These are phyloP conservation scores for Ophiostoma quercus DNA, from an alignment of 2,329 filamentous ascomycete genomes.

Conservation along the genomic window DNA sequence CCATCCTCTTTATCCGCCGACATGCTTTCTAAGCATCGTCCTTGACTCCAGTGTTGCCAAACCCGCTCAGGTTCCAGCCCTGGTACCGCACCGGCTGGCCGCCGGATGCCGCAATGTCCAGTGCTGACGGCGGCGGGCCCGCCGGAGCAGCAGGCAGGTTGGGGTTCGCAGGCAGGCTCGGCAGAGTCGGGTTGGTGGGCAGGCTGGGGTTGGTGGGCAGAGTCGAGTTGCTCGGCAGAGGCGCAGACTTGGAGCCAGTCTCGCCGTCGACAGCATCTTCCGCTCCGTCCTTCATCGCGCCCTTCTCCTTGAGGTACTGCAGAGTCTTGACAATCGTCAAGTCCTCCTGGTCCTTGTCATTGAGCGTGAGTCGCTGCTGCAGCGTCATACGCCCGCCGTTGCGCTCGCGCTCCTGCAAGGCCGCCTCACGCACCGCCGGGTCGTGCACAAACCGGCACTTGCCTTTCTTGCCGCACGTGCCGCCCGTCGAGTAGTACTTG, in stretches of 20 bases:
- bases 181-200: not conserved
- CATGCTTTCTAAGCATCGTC: constrained; percentile 30
- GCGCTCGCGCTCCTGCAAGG: constrained; percentile 57
- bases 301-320: constrained; percentile 58
- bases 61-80: constrained; percentile 39
- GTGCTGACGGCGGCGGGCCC: not conserved
- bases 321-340: constrained; percentile 61
- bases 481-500: constrained; percentile 66
- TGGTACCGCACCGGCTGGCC: constrained; percentile 34
- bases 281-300: constrained; percentile 41
- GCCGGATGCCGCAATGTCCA: not conserved
- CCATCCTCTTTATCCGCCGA: not conserved
- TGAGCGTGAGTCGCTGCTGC: constrained; percentile 59
- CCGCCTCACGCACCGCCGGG: constrained; percentile 56
- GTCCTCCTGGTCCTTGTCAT: constrained; percentile 65
- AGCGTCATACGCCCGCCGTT: constrained; percentile 63
- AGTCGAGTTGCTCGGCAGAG: not conserved
- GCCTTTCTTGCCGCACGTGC: constrained; percentile 66
- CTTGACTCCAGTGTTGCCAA: constrained; percentile 39
- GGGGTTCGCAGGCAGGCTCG: not conserved
- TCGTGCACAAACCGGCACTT: constrained; percentile 70
- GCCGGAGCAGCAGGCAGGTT: constrained; percentile 17
- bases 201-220: not conserved
- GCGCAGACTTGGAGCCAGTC: not conserved
- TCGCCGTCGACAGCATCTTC: too few species aligned